Conservation (phyloP, 495 filamentous ascomycete genomes). For the Aspergillus egyptiacus region DNA sequence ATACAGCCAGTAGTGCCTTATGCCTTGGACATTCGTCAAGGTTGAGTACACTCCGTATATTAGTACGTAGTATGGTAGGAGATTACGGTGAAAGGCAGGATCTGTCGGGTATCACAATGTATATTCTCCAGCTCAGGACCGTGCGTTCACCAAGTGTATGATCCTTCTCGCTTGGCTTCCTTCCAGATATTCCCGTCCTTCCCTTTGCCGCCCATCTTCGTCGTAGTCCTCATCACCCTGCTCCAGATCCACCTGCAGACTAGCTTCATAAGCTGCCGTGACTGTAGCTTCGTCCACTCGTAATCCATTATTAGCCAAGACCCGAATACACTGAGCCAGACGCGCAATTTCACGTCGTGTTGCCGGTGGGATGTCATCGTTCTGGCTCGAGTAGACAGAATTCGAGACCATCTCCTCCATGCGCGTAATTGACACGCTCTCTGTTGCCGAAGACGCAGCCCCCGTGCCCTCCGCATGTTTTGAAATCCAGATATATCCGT, state of each 20-base stretch:
- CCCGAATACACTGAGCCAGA: slow-evolving; percentile 68
- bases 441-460: slow-evolving; percentile 39
- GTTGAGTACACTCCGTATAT: no score
- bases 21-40: no score
- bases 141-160: slow-evolving; percentile 45
- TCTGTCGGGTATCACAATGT: slow-evolving; percentile 8
- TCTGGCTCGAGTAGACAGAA: slow-evolving; percentile 84
- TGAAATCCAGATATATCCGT: slow-evolving; percentile 91
- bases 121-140: background rate
- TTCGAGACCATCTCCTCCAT: slow-evolving; percentile 73
- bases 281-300: slow-evolving; percentile 92
- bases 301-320: slow-evolving; percentile 72
- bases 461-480: slow-evolving; percentile 60
- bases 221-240: slow-evolving; percentile 46
- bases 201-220: slow-evolving; percentile 35
- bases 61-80: no score
- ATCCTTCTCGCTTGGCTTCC: slow-evolving; percentile 62
- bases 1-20: no score
- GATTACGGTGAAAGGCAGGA: no score
- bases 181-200: slow-evolving; percentile 60
- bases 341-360: slow-evolving; percentile 86
- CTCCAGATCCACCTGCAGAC: slow-evolving; percentile 63
- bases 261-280: slow-evolving; percentile 71
- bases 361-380: slow-evolving; percentile 67
- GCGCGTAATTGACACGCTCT: slow-evolving; percentile 62